Base-by-base conservation (phyloP, 2,329 filamentous ascomycete species). In the Basipetospora chlamydospora region DNA sequence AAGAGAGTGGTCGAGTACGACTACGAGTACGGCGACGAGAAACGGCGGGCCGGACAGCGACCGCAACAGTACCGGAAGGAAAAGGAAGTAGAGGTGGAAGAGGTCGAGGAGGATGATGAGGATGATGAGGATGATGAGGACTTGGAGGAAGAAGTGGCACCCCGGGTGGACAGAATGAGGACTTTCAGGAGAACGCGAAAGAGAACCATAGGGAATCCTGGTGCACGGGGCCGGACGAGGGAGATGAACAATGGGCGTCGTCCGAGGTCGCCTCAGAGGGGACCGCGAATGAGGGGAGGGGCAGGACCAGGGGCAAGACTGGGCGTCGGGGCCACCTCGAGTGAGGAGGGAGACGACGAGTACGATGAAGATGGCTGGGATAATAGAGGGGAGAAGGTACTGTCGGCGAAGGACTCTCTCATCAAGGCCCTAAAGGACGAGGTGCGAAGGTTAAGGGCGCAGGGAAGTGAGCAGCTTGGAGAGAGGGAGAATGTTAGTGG, bases 391-490 rank as follows among this genome's bases (percentile, higher is more conserved):
- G 22, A 11, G 22, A 23, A 11, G 22, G 11, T 11, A 6, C 11
- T 11, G 22, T 23, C 22, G 6, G 22, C 22, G 6, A 23, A 23
- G 11, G 22, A 23, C 22, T 23, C 22, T 23, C 22, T 23, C 22
- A 23, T 23, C 6, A 11, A 23, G 11, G 22, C 6, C 22, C 22
- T 23, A 6, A 23, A 23, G 11, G 22, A 32, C 10, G 29, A 25
- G 29, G 22, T 38, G 16, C 15, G 35, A 7, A 32, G 35, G 26
- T 23, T 31, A 10, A 11, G 22, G 22, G 17, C 23, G 11, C 22
- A 16, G 29, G 16, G 26, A 6, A 38, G 35, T 12, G 35, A 38
- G 2, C 26, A 32, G 17, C 17, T 38, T 5, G 35, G 35, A 5
- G 35, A 38, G 29, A 26, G 21, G 16, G 22, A 9, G 20, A 20